Evolutionary conservation across 2,329 filamentous ascomycete genomes (phyloP).

Genomic region (Epichloe sp.): DNA sequence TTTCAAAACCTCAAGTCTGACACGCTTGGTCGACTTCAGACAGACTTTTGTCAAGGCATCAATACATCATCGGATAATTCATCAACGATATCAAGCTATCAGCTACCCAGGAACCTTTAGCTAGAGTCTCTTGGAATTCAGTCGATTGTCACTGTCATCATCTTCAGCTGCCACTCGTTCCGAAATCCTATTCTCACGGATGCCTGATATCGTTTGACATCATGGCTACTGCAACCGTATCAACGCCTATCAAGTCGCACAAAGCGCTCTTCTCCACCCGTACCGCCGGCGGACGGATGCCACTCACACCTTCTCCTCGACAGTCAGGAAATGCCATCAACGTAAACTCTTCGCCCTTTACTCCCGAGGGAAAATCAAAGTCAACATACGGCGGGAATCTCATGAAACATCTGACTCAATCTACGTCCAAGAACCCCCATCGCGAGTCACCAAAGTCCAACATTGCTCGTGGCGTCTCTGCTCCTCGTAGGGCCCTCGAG

Average conservation of each 20-base stretch:
- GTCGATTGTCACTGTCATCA: slow-evolving; percentile 27
- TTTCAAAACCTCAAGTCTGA: slow-evolving; percentile 21
- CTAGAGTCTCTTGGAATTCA: slow-evolving; percentile 48
- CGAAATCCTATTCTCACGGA: slow-evolving; percentile 15
- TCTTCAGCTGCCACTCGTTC: slow-evolving; percentile 33
- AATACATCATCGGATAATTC: slow-evolving; percentile 35
- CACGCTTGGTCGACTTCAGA: slow-evolving; percentile 27
- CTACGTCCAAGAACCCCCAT: slow-evolving; percentile 50
- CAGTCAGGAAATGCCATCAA: slow-evolving; percentile 45
- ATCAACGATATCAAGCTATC: slow-evolving; percentile 29
- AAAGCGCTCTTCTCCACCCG: slow-evolving; percentile 82
- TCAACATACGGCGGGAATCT: slow-evolving; percentile 73
- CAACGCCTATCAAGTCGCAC: slow-evolving; percentile 91
- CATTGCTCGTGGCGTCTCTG: slow-evolving; percentile 62
- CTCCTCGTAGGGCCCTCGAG: slow-evolving; percentile 72
- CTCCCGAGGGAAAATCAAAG: slow-evolving; percentile 55
- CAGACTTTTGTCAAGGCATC: slow-evolving; percentile 26
- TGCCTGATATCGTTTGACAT: slow-evolving; percentile 21
- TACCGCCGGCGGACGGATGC: slow-evolving; percentile 88
- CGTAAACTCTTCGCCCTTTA: slow-evolving; percentile 61
- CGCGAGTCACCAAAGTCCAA: slow-evolving; percentile 94
- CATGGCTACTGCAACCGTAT: slow-evolving; percentile 74
- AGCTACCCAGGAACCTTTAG: slow-evolving; percentile 43
- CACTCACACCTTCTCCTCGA: slow-evolving; percentile 82
- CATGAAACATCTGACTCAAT: slow-evolving; percentile 64